phyloP scores from a whole-genome alignment of 2,329 filamentous ascomycete species.

The Ophiocordyceps camponoti-leonardi region DNA sequence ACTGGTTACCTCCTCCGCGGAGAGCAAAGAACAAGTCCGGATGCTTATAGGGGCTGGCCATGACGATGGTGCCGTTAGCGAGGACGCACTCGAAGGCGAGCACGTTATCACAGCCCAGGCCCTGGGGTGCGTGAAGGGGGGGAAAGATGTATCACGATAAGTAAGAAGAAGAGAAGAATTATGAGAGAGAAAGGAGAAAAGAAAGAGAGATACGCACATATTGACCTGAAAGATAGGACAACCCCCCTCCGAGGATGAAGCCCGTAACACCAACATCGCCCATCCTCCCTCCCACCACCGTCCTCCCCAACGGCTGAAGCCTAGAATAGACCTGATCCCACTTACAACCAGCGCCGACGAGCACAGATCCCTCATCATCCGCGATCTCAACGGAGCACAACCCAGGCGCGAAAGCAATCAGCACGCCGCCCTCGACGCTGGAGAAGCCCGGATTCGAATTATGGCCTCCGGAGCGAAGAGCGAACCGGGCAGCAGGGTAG shows the following conservation, averaged over 20 bases:
- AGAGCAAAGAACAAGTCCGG: slow-evolving; percentile 34
- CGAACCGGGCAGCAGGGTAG: no score
- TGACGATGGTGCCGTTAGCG: neutral
- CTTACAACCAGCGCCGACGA: slow-evolving; percentile 17
- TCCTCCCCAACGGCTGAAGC: slow-evolving; percentile 23
- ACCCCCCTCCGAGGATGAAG: slow-evolving; percentile 34
- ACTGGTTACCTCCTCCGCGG: slow-evolving; percentile 39
- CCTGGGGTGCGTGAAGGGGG: neutral
- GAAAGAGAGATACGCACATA: slow-evolving; percentile 26
- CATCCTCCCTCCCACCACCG: slow-evolving; percentile 25
- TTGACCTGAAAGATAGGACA: slow-evolving; percentile 31
- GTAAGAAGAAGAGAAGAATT: no score
- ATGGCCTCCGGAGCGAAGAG: no score
- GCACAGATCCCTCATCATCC: no score
- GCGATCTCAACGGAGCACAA: no score
- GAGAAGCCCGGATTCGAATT: no score
- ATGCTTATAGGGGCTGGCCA: slow-evolving; percentile 10
- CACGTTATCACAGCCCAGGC: neutral
- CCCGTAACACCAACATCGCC: slow-evolving; percentile 30
- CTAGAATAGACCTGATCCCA: slow-evolving; percentile 22
- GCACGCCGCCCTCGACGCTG: no score
- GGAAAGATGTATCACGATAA: no score
- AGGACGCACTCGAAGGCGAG: neutral
- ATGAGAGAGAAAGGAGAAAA: no score
- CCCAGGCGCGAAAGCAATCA: no score